Percentiles rank a stretch among this genome's conserved stretches.
These are phyloP conservation scores for Penicillium sp. DNA, from an alignment of 2,329 filamentous ascomycete species.

Conservation along the genomic window DNA sequence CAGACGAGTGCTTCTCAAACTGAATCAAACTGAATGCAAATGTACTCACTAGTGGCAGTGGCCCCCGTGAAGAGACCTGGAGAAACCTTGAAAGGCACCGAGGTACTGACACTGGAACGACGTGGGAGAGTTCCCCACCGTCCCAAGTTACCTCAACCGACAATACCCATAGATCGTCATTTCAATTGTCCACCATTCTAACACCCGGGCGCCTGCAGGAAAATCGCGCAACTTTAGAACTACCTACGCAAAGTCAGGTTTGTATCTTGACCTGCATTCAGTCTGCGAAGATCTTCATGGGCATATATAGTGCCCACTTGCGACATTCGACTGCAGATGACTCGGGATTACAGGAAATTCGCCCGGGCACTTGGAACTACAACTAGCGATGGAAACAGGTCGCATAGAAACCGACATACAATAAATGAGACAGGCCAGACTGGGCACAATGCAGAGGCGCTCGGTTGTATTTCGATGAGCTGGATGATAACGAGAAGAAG, in stretches of 20 bases:
- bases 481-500: constrained; percentile 19
- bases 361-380: not conserved
- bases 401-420: not conserved
- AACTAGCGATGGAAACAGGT: not conserved
- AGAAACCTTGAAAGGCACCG: not conserved
- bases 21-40: not conserved
- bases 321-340: no score
- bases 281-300: no score
- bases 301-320: no score
- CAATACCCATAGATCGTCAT: no score
- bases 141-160: no score
- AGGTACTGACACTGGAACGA: not conserved
- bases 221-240: no score
- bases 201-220: no score
- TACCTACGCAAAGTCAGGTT: no score
- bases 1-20: not conserved
- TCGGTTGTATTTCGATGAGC: constrained; percentile 18
- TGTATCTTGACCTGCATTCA: no score
- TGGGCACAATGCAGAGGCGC: constrained; percentile 9
- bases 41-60: not conserved
- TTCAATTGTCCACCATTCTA: no score
- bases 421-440: not conserved
- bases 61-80: not conserved
- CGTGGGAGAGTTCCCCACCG: no score
- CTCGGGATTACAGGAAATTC: no score